Evolutionary conservation across 345 rosid genomes (phyloP), one percentile per base, ranked within the genome.

Genomic region (Physaria fendleri): DNA sequence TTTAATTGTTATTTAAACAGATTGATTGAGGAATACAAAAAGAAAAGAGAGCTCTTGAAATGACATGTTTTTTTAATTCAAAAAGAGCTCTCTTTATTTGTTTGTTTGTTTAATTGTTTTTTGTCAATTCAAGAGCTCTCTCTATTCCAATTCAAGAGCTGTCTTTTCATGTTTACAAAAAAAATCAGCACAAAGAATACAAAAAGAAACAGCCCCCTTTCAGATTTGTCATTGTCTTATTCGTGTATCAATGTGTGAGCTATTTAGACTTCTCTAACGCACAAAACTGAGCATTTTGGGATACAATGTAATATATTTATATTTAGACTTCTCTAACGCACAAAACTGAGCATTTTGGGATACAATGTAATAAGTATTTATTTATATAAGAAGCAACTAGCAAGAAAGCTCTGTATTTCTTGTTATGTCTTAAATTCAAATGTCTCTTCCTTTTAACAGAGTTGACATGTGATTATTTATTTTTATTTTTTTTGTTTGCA

Each of bases 1-100:
- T 51, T 59, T 16, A 4, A 38, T 21, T 53, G 2, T 62, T 39
- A 30, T 55, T 2, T 57, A 13, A 59, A 70, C 77, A 93, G 97
- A 73, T 68, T 93, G 85, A 81, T 93, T 33, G 94, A 87, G 73
- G 95, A 89, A 70, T n/a, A n/a, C n/a, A n/a, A n/a, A n/a, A n/a
- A n/a, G n/a, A n/a, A n/a, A n/a, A n/a, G n/a, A n/a, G n/a, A n/a
- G n/a, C n/a, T n/a, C n/a, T n/a, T n/a, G n/a, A n/a, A n/a, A n/a
- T n/a, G n/a, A n/a, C n/a, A n/a, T n/a, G n/a, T n/a, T n/a, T n/a
- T n/a, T n/a, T n/a, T n/a, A n/a, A n/a, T n/a, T n/a, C n/a, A n/a
- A n/a, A n/a, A n/a, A n/a, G n/a, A n/a, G n/a, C n/a, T n/a, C n/a
- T n/a, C n/a, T n/a, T n/a, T n/a, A n/a, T n/a, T n/a, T n/a, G n/a